Conservation (phyloP, 306 rosid genomes). For the Hippophae rhamnoides region DNA sequence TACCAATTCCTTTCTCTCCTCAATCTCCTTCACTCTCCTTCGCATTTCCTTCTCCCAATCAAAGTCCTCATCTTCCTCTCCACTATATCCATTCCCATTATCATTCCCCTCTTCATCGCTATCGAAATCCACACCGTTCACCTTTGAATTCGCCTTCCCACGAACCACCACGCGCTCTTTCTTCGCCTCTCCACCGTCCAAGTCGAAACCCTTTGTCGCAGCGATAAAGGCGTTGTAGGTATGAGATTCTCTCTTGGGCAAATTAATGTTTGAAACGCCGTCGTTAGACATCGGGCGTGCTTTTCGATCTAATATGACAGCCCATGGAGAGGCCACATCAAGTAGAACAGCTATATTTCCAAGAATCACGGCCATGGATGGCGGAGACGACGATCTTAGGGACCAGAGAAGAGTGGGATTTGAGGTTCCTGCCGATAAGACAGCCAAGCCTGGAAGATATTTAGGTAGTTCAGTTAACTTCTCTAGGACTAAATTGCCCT, state of each 20-base stretch:
- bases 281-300: constrained; percentile 41
- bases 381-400: constrained; percentile 3
- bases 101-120: constrained; percentile 61
- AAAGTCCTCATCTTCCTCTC: constrained; percentile 32
- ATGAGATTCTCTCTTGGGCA: constrained; percentile 43
- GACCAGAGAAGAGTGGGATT: not conserved
- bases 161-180: constrained; percentile 47
- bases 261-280: constrained; percentile 33
- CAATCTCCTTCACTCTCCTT: constrained; percentile 64
- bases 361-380: constrained; percentile 51
- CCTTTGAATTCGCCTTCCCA: constrained; percentile 50
- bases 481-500: constrained; percentile 22
- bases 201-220: constrained; percentile 39
- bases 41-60: constrained; percentile 80
- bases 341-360: constrained; percentile 65
- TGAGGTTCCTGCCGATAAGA: constrained; percentile 31
- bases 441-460: constrained; percentile 24
- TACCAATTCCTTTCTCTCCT: constrained; percentile 75
- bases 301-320: constrained; percentile 40
- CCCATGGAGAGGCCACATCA: constrained; percentile 48
- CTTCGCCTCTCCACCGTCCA: constrained; percentile 63
- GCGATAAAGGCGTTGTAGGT: constrained; percentile 22
- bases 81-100: constrained; percentile 28
- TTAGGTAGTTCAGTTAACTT: constrained; percentile 9
- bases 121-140: constrained; percentile 64